A percentile compares a stretch with the other conserved stretches of the same genome.
These are phyloP conservation scores for Lithohypha guttulata DNA, from an alignment of 2,329 filamentous ascomycete species.

Conservation along the genomic window DNA sequence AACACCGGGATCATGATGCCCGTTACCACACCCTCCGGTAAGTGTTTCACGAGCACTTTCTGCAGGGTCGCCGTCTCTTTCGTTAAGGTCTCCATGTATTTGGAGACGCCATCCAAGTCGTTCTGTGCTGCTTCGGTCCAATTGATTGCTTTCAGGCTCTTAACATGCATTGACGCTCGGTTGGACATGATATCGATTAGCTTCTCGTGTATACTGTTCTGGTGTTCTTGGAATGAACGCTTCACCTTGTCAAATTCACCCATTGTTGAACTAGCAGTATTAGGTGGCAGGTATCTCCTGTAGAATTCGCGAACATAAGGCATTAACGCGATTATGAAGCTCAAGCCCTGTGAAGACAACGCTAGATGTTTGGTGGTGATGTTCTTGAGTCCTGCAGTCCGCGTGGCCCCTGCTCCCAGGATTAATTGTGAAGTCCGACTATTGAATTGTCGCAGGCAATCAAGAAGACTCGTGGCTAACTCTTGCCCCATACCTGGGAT, in stretches of 20 bases:
- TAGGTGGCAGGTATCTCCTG: slow-evolving; percentile 53
- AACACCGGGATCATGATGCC: slow-evolving; percentile 85
- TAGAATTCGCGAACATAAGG: slow-evolving; percentile 88
- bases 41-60: slow-evolving; percentile 69
- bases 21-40: slow-evolving; percentile 63
- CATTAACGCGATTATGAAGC: slow-evolving; percentile 75
- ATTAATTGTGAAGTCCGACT: slow-evolving; percentile 94
- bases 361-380: slow-evolving; percentile 94
- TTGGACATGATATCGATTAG: slow-evolving; percentile 84
- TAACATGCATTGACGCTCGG: slow-evolving; percentile 62
- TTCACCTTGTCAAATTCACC: slow-evolving; percentile 88
- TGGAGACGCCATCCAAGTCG: slow-evolving; percentile 41
- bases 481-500: slow-evolving; percentile 86
- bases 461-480: slow-evolving; percentile 62
- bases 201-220: slow-evolving; percentile 83
- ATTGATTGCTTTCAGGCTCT: slow-evolving; percentile 60
- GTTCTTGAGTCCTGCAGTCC: slow-evolving; percentile 81
- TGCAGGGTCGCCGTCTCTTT: slow-evolving; percentile 81
- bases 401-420: slow-evolving; percentile 81
- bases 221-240: slow-evolving; percentile 75
- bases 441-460: slow-evolving; percentile 89
- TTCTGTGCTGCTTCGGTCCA: slow-evolving; percentile 50
- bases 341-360: slow-evolving; percentile 76
- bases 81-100: slow-evolving; percentile 76
- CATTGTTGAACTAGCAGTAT: slow-evolving; percentile 42